Evolutionary conservation across 1,284 basidiomycete genomes (phyloP), one percentile per base, ranked within the genome.

Genomic region (Ustilago hordei): DNA sequence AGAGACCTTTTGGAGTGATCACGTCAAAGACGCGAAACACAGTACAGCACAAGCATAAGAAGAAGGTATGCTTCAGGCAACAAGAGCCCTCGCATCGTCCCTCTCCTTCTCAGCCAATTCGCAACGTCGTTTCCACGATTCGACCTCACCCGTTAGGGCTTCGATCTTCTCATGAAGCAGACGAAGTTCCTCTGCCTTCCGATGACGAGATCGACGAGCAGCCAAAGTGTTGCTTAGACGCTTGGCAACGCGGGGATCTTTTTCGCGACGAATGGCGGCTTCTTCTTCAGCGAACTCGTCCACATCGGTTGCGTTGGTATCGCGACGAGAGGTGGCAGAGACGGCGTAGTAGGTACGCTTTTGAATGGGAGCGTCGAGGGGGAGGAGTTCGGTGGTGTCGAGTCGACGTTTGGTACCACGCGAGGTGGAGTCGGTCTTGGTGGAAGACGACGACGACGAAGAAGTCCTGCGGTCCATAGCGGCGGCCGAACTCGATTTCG

Each of bases 141-240:
- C 78, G 23, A 78, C 79, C 66, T 86, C 79, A 58, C 66, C 56
- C 36, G 71, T 48, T 4, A 85, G 78, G 19, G 64, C 62, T 19
- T 78, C 81, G 63, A 85, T 85, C 57, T 75, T 80, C 23, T 84
- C 82, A 67, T 81, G 69, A 5, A 85, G 78, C 57, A 64, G 70
- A 43, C 75, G 69, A 7, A 81, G 71, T 75, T 86, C 84, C 60
- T 84, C 83, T 4, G 81, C 81, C 69, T 86, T 86, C 32, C 84
- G 80, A 65, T 82, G 82, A 36, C 84, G 78, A 17, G 78, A 81
- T 28, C 84, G 79, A 47, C 84, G 78, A 13, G 84, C 84, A 39
- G 84, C 84, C 12, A 86, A 70, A 43, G 84, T 86, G 80, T 86
- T 86, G 57, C 70, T 77, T n/a, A 85, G 76, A 54, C 84, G 82